These are phyloP conservation scores for Cucurbita ficifolia DNA, from an alignment of 306 rosid species.

Conservation along the genomic window DNA sequence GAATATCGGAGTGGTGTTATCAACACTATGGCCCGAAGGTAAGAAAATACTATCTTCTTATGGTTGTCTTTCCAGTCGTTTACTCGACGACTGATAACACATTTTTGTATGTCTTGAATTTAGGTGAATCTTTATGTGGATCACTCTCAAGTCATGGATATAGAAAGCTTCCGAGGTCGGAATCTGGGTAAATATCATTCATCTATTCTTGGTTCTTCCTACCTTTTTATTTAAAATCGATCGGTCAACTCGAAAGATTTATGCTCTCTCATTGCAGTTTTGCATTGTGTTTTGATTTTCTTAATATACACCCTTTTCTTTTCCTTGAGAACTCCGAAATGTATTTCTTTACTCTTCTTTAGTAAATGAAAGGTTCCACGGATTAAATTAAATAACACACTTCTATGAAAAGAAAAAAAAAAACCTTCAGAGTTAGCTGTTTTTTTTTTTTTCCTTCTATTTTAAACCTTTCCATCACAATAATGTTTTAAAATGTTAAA, in stretches of 20 bases:
- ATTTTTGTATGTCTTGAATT: conserved; percentile 7
- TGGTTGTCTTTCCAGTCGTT: neutral
- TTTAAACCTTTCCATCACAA: no score
- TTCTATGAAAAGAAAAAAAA: no score
- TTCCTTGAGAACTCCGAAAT: neutral
- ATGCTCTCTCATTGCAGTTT: neutral
- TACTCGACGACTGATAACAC: neutral
- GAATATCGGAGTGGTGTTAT: conserved; percentile 80
- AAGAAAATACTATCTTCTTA: conserved; percentile 5
- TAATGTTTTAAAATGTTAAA: no score
- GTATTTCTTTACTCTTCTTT: neutral
- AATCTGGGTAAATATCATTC: conserved; percentile 60
- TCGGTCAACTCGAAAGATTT: neutral
- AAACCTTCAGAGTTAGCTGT: no score
- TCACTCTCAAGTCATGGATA: conserved; percentile 71
- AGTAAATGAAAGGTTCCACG: neutral
- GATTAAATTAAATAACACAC: neutral
- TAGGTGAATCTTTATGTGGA: conserved; percentile 92
- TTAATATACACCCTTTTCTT: neutral
- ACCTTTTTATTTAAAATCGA: conserved; percentile 27
- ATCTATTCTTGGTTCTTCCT: conserved; percentile 57
- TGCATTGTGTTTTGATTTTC: neutral
- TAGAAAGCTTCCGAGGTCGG: conserved; percentile 82
- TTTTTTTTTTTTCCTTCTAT: no score
- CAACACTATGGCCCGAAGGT: conserved; percentile 81